Conservation (phyloP, 73 alveolate species). For the Blepharisma stoltei region DNA sequence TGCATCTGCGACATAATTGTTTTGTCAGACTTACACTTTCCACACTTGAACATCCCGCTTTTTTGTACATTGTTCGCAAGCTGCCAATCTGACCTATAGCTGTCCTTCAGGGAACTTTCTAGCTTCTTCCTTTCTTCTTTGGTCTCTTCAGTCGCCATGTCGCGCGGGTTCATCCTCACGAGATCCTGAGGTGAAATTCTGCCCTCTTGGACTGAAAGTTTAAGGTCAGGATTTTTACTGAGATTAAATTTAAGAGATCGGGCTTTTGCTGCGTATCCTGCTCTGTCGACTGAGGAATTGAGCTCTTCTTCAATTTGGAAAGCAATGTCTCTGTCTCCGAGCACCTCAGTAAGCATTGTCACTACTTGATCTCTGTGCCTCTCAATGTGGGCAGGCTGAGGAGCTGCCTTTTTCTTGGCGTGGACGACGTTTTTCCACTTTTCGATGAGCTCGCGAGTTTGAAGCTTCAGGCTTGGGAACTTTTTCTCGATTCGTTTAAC, state of each 20-base stretch:
- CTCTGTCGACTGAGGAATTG: neutral
- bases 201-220: conserved; percentile 50
- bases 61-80: conserved; percentile 20
- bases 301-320: conserved; percentile 36
- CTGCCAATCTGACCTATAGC: conserved; percentile 35
- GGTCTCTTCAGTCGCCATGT: conserved; percentile 51
- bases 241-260: conserved; percentile 62
- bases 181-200: conserved; percentile 50
- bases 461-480: conserved; percentile 26
- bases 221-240: conserved; percentile 63
- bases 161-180: conserved; percentile 46
- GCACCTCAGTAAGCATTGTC: conserved; percentile 5
- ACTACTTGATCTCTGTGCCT: conserved; percentile 31
- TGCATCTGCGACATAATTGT: conserved; percentile 72
- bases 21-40: conserved; percentile 64
- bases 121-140: conserved; percentile 48
- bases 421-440: neutral
- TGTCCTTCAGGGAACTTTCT: conserved; percentile 18
- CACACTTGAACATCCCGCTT: conserved; percentile 80
- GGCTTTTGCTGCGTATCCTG: conserved; percentile 44
- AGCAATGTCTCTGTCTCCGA: conserved; percentile 24
- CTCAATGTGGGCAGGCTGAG: conserved; percentile 22
- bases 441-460: conserved; percentile 13
- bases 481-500: conserved; percentile 20
- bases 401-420: conserved; percentile 25